phyloP scores from a whole-genome alignment of 75 land plant genomes.

The Larix kaempferi region DNA sequence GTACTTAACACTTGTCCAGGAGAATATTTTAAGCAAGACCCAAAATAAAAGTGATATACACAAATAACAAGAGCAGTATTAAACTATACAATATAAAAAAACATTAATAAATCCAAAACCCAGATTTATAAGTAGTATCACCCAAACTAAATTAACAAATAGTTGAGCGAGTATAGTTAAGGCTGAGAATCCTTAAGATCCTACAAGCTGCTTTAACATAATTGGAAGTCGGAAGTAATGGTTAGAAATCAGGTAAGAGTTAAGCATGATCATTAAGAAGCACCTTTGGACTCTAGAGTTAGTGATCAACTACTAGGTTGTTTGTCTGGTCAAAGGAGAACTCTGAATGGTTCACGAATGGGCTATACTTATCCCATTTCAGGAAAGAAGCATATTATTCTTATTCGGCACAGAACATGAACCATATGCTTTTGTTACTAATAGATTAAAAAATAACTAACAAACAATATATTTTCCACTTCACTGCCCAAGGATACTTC shows the following conservation, averaged over 20 bases:
- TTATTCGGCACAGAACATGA: not conserved
- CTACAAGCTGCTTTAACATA: not conserved
- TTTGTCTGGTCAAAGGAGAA: not conserved
- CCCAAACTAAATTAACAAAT: not conserved
- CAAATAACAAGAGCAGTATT: not conserved
- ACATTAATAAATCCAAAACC: not conserved
- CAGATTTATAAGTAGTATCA: not conserved
- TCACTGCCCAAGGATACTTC: slow-evolving; percentile 59
- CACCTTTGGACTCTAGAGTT: not conserved
- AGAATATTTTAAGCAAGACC: not conserved
- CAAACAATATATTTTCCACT: not conserved
- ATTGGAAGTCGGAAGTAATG: not conserved
- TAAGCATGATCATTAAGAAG: not conserved
- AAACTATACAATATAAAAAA: not conserved
- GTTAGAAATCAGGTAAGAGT: not conserved
- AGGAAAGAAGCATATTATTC: not conserved
- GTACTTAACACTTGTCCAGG: not conserved
- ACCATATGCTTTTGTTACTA: not conserved
- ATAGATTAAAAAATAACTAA: not conserved
- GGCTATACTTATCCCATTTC: not conserved
- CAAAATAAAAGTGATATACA: not conserved
- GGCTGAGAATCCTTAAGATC: not conserved
- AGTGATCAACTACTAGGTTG: not conserved
- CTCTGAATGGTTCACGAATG: not conserved
- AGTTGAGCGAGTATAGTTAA: not conserved